Conservation (phyloP, 73 alveolate species). For the Symbiodinium natans region DNA sequence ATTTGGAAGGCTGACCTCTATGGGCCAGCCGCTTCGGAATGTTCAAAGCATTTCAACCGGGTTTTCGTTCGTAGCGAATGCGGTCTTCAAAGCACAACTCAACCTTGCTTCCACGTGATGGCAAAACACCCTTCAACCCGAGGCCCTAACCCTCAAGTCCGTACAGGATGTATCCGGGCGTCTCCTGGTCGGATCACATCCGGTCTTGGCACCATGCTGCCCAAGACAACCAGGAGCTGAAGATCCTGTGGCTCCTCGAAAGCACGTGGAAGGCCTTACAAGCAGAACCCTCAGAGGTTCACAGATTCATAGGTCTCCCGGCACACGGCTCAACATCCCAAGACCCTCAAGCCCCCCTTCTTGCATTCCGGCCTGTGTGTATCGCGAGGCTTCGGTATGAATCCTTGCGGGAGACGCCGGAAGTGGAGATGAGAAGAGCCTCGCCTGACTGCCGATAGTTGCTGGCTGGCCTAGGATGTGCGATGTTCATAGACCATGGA, state of each 20-base stretch:
- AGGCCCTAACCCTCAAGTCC: background rate
- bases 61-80: no score
- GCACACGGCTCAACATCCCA: no score
- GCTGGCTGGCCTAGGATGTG: no score
- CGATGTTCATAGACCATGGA: no score
- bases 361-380: no score
- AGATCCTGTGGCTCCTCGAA: constrained; percentile 41
- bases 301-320: no score
- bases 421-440: constrained; percentile 15
- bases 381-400: constrained; percentile 48
- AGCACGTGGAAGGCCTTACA: background rate
- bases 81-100: no score
- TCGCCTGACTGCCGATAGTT: background rate
- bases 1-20: no score
- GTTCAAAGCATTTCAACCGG: no score
- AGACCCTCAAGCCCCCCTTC: no score
- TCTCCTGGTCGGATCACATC: constrained; percentile 73
- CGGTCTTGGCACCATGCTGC: constrained; percentile 80
- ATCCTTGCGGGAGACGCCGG: constrained; percentile 19
- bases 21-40: no score
- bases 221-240: background rate
- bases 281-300: background rate
- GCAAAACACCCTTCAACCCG: background rate
- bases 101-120: background rate
- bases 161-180: constrained; percentile 85